Conservation (phyloP, 2,329 filamentous ascomycete genomes). For the Thielaviopsis punctulata region DNA sequence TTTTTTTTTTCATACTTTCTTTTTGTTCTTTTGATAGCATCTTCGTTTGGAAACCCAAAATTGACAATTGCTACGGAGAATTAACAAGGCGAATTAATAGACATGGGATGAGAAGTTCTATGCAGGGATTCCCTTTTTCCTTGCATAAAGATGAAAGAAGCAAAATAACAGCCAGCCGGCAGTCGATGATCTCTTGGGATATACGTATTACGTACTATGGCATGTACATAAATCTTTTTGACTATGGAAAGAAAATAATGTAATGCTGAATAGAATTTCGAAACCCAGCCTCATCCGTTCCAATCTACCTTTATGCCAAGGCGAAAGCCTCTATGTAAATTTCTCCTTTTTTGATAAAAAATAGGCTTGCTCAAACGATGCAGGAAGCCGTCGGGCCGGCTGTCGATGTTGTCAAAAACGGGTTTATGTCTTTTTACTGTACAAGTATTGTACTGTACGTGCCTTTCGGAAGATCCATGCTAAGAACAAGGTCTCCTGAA, state of each 20-base stretch:
- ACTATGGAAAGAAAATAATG: too few relatives aligned
- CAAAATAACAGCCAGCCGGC: too few relatives aligned
- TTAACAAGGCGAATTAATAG: neutral
- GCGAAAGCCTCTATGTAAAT: too few relatives aligned
- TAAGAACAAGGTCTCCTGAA: neutral
- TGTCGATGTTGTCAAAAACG: neutral
- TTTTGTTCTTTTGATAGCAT: neutral
- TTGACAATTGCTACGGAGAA: neutral
- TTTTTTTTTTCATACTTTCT: neutral
- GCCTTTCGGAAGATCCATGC: neutral
- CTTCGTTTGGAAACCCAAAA: too few relatives aligned
- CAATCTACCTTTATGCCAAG: too few relatives aligned
- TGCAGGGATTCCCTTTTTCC: neutral
- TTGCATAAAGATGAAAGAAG: too few relatives aligned
- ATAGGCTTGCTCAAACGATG: neutral
- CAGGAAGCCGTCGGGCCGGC: neutral
- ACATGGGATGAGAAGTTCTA: neutral
- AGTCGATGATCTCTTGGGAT: too few relatives aligned
- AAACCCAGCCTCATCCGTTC: too few relatives aligned
- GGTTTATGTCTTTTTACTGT: neutral
- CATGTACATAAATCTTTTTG: too few relatives aligned
- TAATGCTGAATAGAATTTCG: too few relatives aligned
- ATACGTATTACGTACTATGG: too few relatives aligned
- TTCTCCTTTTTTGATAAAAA: too few relatives aligned
- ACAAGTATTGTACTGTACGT: neutral